Conservation (phyloP, 2,329 filamentous ascomycete genomes). For the Curvularia sp. region DNA sequence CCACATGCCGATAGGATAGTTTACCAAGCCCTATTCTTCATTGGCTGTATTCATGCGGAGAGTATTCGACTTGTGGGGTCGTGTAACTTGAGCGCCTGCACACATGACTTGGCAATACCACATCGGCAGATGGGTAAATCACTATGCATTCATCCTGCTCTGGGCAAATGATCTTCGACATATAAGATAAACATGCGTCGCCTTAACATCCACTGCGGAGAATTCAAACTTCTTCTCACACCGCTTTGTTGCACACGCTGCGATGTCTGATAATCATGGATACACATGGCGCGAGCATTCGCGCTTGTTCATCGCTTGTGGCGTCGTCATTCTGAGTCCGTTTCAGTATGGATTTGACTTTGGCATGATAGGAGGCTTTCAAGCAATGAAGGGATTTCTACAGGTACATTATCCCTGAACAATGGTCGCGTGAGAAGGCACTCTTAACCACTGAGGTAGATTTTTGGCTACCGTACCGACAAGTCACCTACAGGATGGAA, state of each 20-base stretch:
- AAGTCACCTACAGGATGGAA: slow-evolving; percentile 54
- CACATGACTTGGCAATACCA: slow-evolving; percentile 22
- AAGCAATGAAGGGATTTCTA: slow-evolving; percentile 60
- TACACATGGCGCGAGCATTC: slow-evolving; percentile 50
- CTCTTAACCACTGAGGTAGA: slow-evolving; percentile 17
- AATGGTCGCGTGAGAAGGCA: not conserved
- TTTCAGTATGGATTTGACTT: slow-evolving; percentile 64
- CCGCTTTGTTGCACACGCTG: not conserved
- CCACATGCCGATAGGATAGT: slow-evolving; percentile 35
- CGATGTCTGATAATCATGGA: slow-evolving; percentile 30
- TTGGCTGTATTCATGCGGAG: slow-evolving; percentile 17
- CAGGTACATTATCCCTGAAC: slow-evolving; percentile 40
- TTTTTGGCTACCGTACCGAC: slow-evolving; percentile 43
- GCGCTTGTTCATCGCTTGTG: slow-evolving; percentile 57
- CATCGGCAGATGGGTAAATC: slow-evolving; percentile 43
- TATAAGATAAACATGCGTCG: slow-evolving; percentile 29
- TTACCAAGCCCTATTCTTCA: slow-evolving; percentile 27
- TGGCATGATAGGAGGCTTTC: slow-evolving; percentile 59
- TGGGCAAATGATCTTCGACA: slow-evolving; percentile 26
- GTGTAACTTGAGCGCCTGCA: slow-evolving; percentile 18
- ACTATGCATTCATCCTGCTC: slow-evolving; percentile 22
- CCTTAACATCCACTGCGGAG: not conserved
- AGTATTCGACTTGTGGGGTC: slow-evolving; percentile 38
- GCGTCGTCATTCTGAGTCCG: slow-evolving; percentile 57
- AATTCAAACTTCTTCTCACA: slow-evolving; percentile 1